Evolutionary conservation across 2,329 filamentous ascomycete genomes (phyloP).

Genomic region (Epichloe baconii): DNA sequence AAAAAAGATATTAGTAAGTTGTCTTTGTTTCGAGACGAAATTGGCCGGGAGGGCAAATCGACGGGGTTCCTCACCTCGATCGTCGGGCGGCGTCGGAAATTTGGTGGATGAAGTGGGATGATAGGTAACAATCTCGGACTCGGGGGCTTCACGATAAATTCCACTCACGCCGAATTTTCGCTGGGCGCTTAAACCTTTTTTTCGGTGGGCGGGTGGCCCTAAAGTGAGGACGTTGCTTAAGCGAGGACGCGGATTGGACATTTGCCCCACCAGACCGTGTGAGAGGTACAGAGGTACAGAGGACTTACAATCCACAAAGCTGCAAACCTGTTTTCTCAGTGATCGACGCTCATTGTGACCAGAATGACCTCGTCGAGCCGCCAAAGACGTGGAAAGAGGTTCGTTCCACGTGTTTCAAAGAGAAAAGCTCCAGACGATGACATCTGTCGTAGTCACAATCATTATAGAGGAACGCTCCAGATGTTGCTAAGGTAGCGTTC

Average conservation of each 20-base stretch:
- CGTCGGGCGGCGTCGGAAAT: constrained; percentile 28
- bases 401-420: too few species aligned
- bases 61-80: constrained; percentile 22
- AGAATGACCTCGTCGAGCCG: too few species aligned
- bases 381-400: too few species aligned
- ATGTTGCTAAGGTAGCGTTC: too few species aligned
- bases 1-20: neutral
- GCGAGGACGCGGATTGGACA: constrained; percentile 10
- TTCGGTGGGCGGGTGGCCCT: constrained; percentile 31
- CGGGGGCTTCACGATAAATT: constrained; percentile 22
- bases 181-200: constrained; percentile 4
- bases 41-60: neutral
- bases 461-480: too few species aligned
- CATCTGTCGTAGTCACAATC: too few species aligned
- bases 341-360: too few species aligned
- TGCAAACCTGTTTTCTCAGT: too few species aligned
- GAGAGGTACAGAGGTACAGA: too few species aligned
- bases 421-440: too few species aligned
- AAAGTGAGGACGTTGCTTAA: constrained; percentile 20
- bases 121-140: constrained; percentile 13
- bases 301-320: too few species aligned
- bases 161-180: constrained; percentile 21
- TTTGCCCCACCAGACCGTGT: neutral
- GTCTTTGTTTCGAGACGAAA: neutral
- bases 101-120: constrained; percentile 19